Percentiles rank a stretch among this genome's conserved stretches.
These are phyloP conservation scores for Hypoxylon trugodes DNA, from an alignment of 495 filamentous ascomycete species.

Conservation along the genomic window DNA sequence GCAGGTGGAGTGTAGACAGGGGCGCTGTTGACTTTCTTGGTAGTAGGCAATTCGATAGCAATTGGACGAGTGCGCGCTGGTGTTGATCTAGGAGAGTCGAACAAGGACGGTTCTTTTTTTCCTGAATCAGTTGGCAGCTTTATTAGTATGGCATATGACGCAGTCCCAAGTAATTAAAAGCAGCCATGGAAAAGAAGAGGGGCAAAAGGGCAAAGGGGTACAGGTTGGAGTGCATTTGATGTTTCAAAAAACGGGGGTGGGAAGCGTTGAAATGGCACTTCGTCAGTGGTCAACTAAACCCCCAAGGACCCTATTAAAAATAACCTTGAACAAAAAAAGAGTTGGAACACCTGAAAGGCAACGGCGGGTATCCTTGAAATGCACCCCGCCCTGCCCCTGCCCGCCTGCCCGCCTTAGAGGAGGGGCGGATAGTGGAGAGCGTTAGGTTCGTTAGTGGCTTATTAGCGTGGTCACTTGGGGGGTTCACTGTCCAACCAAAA, in stretches of 20 bases:
- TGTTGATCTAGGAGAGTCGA: conserved; percentile 36
- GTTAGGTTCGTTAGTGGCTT: conserved; percentile 28
- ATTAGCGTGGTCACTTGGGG: too few species aligned
- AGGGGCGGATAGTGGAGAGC: conserved; percentile 26
- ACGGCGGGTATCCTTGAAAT: conserved; percentile 33
- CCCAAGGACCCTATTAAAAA: neutral
- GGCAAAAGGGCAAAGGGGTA: conserved; percentile 3
- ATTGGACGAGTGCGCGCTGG: conserved; percentile 52
- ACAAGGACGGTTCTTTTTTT: conserved; percentile 32
- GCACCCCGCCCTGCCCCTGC: conserved; percentile 39
- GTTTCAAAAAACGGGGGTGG: too few species aligned
- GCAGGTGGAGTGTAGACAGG: conserved; percentile 50
- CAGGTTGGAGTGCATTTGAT: too few species aligned
- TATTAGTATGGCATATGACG: conserved; percentile 40
- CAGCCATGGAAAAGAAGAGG: conserved; percentile 11
- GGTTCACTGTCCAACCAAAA: conserved; percentile 27
- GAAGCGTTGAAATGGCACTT: neutral
- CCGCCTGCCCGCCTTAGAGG: conserved; percentile 12
- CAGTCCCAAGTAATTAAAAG: conserved; percentile 22
- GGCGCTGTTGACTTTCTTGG: conserved; percentile 43
- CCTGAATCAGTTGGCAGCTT: conserved; percentile 40
- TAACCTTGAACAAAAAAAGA: conserved; percentile 16
- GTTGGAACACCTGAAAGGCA: conserved; percentile 23
- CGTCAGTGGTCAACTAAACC: conserved; percentile 16
- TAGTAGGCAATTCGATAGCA: conserved; percentile 52